A percentile compares a stretch with the other conserved stretches of the same genome.
Conservation (phyloP, 1,284 basidiomycete genomes). For the Schizopora paradoxa region DNA sequence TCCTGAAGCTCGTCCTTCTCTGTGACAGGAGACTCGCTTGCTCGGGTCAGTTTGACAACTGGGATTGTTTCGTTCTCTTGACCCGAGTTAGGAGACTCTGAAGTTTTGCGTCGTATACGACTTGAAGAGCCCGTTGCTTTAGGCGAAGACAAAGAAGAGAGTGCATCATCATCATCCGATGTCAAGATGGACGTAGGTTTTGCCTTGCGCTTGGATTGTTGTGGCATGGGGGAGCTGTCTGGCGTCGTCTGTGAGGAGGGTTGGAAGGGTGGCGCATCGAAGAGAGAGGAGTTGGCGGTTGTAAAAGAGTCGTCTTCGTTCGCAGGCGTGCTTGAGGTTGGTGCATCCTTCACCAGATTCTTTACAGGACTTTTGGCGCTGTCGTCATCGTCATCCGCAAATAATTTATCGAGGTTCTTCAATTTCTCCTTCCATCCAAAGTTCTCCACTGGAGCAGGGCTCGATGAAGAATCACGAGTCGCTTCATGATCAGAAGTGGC, state of each 20-base stretch:
- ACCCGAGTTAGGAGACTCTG: constrained; percentile 5
- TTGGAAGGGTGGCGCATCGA: constrained; percentile 2
- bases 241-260: constrained; percentile 14
- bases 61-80: not conserved
- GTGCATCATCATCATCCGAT: not conserved
- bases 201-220: too few relatives aligned
- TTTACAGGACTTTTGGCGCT: not conserved
- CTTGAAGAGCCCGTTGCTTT: not conserved
- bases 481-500: not conserved
- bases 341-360: constrained; percentile 1
- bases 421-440: constrained; percentile 15
- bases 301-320: constrained; percentile 11
- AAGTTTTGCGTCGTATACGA: not conserved
- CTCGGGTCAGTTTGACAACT: not conserved
- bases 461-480: not conserved
- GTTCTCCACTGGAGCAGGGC: not conserved
- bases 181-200: too few relatives aligned
- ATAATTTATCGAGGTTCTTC: constrained; percentile 12
- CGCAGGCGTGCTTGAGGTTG: constrained; percentile 11
- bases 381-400: constrained; percentile 9
- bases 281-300: constrained; percentile 7
- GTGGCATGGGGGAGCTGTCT: too few relatives aligned
- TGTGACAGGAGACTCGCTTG: not conserved
- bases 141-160: not conserved
- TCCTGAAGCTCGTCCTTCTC: not conserved